Percentiles rank a stretch among this genome's conserved stretches.
Conservation (phyloP, 106 monocot species). For the Phalaenopsis aphrodite region DNA sequence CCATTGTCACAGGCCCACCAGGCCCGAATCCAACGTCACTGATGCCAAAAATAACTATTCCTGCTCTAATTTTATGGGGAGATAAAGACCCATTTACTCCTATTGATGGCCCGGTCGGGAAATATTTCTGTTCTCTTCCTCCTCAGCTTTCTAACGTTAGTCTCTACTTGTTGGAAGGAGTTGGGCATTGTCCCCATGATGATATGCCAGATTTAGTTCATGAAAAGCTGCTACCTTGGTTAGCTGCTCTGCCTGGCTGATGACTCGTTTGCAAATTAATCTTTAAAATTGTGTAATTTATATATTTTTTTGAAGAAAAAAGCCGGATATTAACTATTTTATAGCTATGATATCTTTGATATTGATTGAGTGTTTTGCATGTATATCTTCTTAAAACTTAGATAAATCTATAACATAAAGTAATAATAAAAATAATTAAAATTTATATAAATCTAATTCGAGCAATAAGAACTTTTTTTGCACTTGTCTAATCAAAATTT, state of each 20-base stretch:
- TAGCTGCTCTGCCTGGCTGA: slow-evolving; percentile 34
- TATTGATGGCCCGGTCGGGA: slow-evolving; percentile 89
- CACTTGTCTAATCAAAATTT: too few species aligned
- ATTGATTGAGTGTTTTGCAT: too few species aligned
- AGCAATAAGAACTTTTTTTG: too few species aligned
- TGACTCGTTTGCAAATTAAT: not conserved
- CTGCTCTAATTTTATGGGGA: slow-evolving; percentile 84
- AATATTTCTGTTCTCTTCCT: slow-evolving; percentile 75
- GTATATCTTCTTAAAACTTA: too few species aligned
- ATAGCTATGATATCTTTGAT: too few species aligned
- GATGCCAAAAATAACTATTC: slow-evolving; percentile 62
- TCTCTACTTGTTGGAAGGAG: slow-evolving; percentile 60
- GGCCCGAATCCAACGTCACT: slow-evolving; percentile 77
- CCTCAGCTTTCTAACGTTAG: slow-evolving; percentile 49
- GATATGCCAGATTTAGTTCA: slow-evolving; percentile 83
- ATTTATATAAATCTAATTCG: too few species aligned
- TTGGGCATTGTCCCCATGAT: slow-evolving; percentile 96
- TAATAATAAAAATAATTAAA: too few species aligned
- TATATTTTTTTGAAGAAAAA: too few species aligned
- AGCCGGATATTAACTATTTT: too few species aligned
- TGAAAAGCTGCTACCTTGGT: slow-evolving; percentile 80
- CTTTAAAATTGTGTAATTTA: too few species aligned
- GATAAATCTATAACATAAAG: too few species aligned
- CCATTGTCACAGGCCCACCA: slow-evolving; percentile 85
- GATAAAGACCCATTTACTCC: slow-evolving; percentile 89